Evolutionary conservation across 2,329 filamentous ascomycete genomes (phyloP).

Genomic region (Acrodontium crateriforme): DNA sequence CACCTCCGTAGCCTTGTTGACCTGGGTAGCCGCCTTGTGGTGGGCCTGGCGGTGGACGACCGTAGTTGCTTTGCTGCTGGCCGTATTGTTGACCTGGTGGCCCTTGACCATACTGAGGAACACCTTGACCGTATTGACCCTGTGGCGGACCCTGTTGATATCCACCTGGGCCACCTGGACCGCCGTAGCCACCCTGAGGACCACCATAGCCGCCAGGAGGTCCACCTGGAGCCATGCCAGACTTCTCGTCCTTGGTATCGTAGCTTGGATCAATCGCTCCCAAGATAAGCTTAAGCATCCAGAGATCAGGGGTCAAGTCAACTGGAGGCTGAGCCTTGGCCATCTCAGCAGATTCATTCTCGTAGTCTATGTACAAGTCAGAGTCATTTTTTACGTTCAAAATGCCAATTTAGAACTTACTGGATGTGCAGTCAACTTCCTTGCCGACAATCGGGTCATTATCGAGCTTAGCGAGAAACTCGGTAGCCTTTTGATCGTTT

Average conservation of each 20-base stretch:
- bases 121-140: constrained; percentile 12
- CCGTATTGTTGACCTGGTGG: constrained; percentile 15
- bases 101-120: constrained; percentile 13
- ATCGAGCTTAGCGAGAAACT: constrained; percentile 52
- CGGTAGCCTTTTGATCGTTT: constrained; percentile 49
- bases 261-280: constrained; percentile 54
- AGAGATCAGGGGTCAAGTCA: constrained; percentile 50
- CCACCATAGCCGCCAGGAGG: constrained; percentile 22
- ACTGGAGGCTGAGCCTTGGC: constrained; percentile 46
- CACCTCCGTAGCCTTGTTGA: constrained; percentile 6
- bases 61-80: constrained; percentile 8
- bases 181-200: constrained; percentile 17
- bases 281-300: constrained; percentile 54
- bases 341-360: constrained; percentile 56
- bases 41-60: too few relatives aligned
- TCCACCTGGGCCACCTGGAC: constrained; percentile 12
- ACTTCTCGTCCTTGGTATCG: constrained; percentile 51
- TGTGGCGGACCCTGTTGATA: constrained; percentile 15
- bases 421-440: constrained; percentile 55
- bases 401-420: constrained; percentile 29
- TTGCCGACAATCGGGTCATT: constrained; percentile 46
- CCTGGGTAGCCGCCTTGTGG: constrained; percentile 9
- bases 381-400: constrained; percentile 4
- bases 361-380: constrained; percentile 38
- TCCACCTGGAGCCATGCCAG: constrained; percentile 18